Evolutionary conservation across 352 stramenopile genomes (phyloP).

Genomic region (Phytopythium oedochilum): DNA sequence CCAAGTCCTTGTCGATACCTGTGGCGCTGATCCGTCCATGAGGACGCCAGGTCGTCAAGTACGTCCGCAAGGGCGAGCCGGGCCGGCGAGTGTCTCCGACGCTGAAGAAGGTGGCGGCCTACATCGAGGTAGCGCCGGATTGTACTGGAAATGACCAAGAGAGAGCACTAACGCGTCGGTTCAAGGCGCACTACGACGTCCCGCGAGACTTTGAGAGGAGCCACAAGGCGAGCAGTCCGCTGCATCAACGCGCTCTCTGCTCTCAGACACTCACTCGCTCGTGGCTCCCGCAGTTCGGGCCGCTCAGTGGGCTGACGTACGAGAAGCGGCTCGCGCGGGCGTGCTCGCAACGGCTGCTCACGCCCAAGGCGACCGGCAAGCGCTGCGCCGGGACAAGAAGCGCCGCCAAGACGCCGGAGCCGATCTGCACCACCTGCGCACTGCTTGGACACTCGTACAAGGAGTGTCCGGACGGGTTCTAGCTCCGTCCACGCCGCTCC

Average conservation of each 20-base stretch:
- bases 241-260: no score
- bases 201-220: slow-evolving; percentile 44
- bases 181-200: slow-evolving; percentile 39
- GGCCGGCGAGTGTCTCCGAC: slow-evolving; percentile 25
- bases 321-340: slow-evolving; percentile 47
- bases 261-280: no score
- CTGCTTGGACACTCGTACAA: slow-evolving; percentile 39
- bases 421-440: slow-evolving; percentile 58
- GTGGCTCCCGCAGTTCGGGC: slow-evolving; percentile 32
- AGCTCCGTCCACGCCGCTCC: slow-evolving; percentile 3
- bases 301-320: slow-evolving; percentile 55
- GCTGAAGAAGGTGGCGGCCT: slow-evolving; percentile 33
- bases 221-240: slow-evolving; percentile 23
- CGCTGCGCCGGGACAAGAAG: not conserved
- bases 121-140: slow-evolving; percentile 57
- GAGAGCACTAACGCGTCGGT: not conserved
- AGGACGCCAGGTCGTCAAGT: slow-evolving; percentile 61
- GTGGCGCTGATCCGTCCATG: not conserved
- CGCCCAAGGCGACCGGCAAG: slow-evolving; percentile 13
- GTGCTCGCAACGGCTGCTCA: slow-evolving; percentile 48
- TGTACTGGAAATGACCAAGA: not conserved
- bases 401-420: slow-evolving; percentile 12
- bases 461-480: slow-evolving; percentile 58
- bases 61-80: slow-evolving; percentile 27
- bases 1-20: no score